Conservation (phyloP, 2,329 filamentous ascomycete genomes). For the Cercospora zeina region DNA sequence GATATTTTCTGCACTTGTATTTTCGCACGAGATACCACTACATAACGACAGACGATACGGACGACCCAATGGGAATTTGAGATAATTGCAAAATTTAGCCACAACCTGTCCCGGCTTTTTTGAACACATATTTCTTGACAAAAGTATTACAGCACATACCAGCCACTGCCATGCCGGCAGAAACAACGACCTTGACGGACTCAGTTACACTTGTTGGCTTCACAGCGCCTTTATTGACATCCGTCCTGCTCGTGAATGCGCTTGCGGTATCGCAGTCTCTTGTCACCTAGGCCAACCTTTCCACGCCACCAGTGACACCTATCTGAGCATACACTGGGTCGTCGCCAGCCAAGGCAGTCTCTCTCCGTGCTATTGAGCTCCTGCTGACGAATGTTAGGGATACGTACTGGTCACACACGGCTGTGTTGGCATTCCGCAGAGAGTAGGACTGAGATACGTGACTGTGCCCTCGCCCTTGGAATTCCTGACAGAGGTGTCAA, state of each 20-base stretch:
- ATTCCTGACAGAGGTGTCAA: slow-evolving; percentile 13
- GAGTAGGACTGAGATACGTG: slow-evolving; percentile 13
- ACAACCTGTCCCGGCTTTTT: background rate
- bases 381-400: slow-evolving; percentile 9
- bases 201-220: slow-evolving; percentile 20
- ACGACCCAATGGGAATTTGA: background rate
- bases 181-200: slow-evolving; percentile 26
- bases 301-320: slow-evolving; percentile 27
- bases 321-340: slow-evolving; percentile 19
- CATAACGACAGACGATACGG: slow-evolving; percentile 5
- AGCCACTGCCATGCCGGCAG: slow-evolving; percentile 20
- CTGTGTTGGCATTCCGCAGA: slow-evolving; percentile 12
- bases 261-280: slow-evolving; percentile 15
- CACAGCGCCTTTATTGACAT: slow-evolving; percentile 9
- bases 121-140: background rate
- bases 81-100: background rate
- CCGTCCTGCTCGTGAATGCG: slow-evolving; percentile 14
- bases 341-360: slow-evolving; percentile 4
- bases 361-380: slow-evolving; percentile 11
- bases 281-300: slow-evolving; percentile 17
- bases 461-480: slow-evolving; percentile 10
- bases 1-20: background rate
- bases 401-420: slow-evolving; percentile 14
- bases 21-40: slow-evolving; percentile 8
- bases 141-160: slow-evolving; percentile 7